These are phyloP conservation scores for Pseudogymnoascus sp. DNA, from an alignment of 2,329 filamentous ascomycete genomes.

Conservation along the genomic window DNA sequence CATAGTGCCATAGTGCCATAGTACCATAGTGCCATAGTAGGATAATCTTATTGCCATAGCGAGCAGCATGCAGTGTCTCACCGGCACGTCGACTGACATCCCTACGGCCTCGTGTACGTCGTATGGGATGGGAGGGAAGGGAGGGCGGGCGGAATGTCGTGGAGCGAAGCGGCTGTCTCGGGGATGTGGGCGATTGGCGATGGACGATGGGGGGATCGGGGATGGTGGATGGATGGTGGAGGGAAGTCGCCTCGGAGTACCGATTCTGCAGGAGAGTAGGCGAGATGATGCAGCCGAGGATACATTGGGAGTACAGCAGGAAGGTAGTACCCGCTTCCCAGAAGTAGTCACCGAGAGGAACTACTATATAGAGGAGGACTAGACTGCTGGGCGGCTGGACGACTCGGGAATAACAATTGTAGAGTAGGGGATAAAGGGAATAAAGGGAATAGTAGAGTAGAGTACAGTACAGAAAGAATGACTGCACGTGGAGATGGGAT, in stretches of 20 bases:
- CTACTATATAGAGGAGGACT: too few species aligned
- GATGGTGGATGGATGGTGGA: background rate
- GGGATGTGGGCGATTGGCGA: background rate
- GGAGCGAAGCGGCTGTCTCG: background rate
- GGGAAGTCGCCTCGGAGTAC: background rate
- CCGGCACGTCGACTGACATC: background rate
- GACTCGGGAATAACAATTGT: background rate
- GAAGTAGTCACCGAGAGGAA: background rate
- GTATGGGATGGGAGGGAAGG: background rate
- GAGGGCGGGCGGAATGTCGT: background rate
- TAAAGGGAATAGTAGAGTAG: too few species aligned
- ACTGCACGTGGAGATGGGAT: background rate
- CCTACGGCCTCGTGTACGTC: conserved; percentile 1
- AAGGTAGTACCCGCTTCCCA: background rate
- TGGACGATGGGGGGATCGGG: background rate
- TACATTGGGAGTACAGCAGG: background rate
- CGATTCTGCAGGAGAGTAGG: background rate
- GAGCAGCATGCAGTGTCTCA: background rate
- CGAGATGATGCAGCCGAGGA: background rate
- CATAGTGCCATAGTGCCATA: background rate
- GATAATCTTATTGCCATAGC: too few species aligned
- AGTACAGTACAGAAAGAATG: background rate
- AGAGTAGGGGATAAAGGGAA: background rate
- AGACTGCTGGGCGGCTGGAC: background rate
- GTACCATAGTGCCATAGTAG: too few species aligned